Percentiles rank a stretch among this genome's conserved stretches.
phyloP scores from a whole-genome alignment of 2,329 filamentous ascomycete species.

The Teratosphaeria gauchensis region DNA sequence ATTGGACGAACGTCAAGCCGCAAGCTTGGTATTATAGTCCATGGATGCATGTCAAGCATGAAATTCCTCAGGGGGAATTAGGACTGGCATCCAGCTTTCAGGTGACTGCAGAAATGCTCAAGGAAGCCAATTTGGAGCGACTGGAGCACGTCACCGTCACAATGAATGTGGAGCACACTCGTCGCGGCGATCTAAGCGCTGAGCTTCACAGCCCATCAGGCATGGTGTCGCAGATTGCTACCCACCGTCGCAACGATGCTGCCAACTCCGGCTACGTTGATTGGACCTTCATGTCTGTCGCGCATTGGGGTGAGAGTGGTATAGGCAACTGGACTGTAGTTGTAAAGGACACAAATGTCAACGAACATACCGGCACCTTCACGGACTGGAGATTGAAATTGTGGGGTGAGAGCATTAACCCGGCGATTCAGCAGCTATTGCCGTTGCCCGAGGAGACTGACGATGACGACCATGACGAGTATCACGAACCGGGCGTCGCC shows the following conservation, averaged over 20 bases:
- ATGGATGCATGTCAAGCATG: constrained; percentile 81
- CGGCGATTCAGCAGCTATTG: constrained; percentile 59
- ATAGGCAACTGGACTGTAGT: constrained; percentile 85
- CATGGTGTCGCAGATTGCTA: constrained; percentile 74
- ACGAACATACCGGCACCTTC: constrained; percentile 68
- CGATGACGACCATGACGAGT: constrained; percentile 70
- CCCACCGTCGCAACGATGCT: constrained; percentile 60
- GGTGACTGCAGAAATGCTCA: constrained; percentile 71
- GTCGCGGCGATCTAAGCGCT: constrained; percentile 83
- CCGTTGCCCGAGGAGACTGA: constrained; percentile 78
- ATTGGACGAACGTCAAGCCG: constrained; percentile 81
- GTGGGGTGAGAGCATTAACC: constrained; percentile 82
- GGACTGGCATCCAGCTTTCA: constrained; percentile 74
- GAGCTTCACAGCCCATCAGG: constrained; percentile 79
- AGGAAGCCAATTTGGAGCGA: constrained; percentile 70
- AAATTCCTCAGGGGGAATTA: constrained; percentile 73
- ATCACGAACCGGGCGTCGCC: constrained; percentile 44
- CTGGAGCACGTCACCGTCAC: constrained; percentile 94
- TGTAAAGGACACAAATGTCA: constrained; percentile 73
- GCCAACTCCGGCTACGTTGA: constrained; percentile 66
- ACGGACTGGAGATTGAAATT: constrained; percentile 88
- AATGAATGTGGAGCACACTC: constrained; percentile 86
- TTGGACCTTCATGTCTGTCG: constrained; percentile 99
- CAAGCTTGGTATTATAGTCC: constrained; percentile 92
- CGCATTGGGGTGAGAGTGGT: constrained; percentile 87